Evolutionary conservation across 441 rosid genomes (phyloP).

Genomic region (Syzygium malaccense): DNA sequence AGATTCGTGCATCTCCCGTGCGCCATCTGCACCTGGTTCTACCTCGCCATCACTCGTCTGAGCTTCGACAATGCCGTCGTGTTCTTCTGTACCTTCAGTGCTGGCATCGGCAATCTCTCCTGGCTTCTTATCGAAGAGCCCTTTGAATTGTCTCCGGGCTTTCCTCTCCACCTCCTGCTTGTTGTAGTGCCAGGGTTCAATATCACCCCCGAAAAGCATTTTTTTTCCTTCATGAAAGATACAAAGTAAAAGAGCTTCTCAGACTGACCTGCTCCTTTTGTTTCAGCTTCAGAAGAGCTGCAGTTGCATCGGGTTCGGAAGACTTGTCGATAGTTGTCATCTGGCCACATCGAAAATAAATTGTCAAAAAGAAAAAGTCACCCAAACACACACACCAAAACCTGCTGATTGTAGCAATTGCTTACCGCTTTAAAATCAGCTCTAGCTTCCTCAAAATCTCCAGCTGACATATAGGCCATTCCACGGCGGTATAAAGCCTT

Average conservation of each 20-base stretch:
- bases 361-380: constrained; percentile 4
- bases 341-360: constrained; percentile 19
- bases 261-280: constrained; percentile 65
- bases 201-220: background rate
- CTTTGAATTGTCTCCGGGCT: constrained; percentile 84
- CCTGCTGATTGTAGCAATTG: background rate
- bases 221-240: background rate
- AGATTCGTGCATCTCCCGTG: constrained; percentile 18
- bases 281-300: constrained; percentile 75
- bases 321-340: constrained; percentile 59
- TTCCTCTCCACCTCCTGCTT: constrained; percentile 69
- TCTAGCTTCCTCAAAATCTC: constrained; percentile 85
- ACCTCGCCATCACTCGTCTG: constrained; percentile 3
- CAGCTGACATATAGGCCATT: constrained; percentile 80
- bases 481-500: constrained; percentile 97
- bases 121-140: constrained; percentile 81
- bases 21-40: constrained; percentile 13
- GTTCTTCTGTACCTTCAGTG: constrained; percentile 21
- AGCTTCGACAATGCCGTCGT: background rate
- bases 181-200: background rate
- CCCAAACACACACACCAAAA: background rate
- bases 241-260: background rate
- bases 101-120: constrained; percentile 60
- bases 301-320: constrained; percentile 51
- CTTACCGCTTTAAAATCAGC: constrained; percentile 72